Evolutionary conservation across 768 basidiomycete species (phyloP).

Genomic region (Agrocybe praecox): DNA sequence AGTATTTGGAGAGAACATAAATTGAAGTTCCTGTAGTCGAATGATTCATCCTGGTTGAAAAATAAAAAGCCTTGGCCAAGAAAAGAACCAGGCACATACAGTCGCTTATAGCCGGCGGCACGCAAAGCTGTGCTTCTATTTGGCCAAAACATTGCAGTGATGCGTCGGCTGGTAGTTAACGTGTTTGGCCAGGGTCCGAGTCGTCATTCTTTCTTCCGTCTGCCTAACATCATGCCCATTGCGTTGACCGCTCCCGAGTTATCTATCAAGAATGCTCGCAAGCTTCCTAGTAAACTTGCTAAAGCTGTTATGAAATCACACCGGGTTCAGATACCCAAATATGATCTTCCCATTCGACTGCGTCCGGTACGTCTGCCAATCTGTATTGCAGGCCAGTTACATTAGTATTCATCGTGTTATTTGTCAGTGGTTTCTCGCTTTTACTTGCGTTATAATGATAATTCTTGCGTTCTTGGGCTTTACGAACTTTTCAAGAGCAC

Average conservation of each 20-base stretch:
- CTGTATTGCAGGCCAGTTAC: background rate
- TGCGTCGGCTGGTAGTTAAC: background rate
- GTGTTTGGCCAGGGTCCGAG: background rate
- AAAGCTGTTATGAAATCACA: conserved; percentile 77
- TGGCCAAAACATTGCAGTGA: background rate
- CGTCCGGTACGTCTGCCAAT: conserved; percentile 53
- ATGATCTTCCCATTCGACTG: conserved; percentile 70
- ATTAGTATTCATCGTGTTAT: background rate
- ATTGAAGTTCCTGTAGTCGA: conserved; percentile 63
- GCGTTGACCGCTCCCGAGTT: background rate
- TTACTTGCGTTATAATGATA: conserved; percentile 69
- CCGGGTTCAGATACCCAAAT: conserved; percentile 60
- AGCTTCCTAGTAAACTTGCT: conserved; percentile 42
- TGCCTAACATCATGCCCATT: background rate
- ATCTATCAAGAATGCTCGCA: conserved; percentile 24
- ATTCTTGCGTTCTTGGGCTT: conserved; percentile 76
- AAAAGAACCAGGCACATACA: too few relatives aligned
- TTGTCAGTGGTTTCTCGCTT: conserved; percentile 77
- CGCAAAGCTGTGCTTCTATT: background rate
- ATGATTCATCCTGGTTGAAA: conserved; percentile 39
- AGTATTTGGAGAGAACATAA: conserved; percentile 66
- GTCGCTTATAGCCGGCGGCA: background rate
- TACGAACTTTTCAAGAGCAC: conserved; percentile 62
- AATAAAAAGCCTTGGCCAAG: background rate
- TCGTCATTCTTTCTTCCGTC: background rate